phyloP scores from a whole-genome alignment of 345 rosid species.

The Lepidium sativum region DNA sequence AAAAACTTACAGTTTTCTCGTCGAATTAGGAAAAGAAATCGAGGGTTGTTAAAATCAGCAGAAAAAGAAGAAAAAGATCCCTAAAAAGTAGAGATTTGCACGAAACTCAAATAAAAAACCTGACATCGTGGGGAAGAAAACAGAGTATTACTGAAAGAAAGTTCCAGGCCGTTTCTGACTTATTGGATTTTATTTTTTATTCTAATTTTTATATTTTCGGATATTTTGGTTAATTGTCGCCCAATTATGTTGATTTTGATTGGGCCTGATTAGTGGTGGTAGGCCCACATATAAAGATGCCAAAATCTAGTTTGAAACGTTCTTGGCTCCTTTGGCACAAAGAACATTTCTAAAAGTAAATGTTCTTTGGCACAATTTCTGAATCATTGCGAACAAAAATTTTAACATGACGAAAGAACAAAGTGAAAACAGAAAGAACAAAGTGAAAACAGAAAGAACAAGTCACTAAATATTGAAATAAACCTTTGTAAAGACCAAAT shows the following conservation, averaged over 20 bases:
- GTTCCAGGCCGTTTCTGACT: neutral
- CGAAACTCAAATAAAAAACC: slow-evolving; percentile 10
- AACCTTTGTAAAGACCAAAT: too few relatives aligned
- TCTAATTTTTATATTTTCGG: neutral
- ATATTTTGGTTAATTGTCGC: neutral
- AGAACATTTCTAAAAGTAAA: too few relatives aligned
- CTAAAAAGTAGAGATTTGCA: slow-evolving; percentile 13
- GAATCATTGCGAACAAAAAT: too few relatives aligned
- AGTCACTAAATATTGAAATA: too few relatives aligned
- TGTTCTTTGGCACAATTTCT: too few relatives aligned
- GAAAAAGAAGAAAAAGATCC: neutral
- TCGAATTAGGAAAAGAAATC: too few relatives aligned
- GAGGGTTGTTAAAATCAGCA: neutral
- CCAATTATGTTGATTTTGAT: neutral
- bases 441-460: too few relatives aligned
- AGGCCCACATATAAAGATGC: neutral
- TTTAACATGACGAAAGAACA: too few relatives aligned
- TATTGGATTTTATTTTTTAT: neutral
- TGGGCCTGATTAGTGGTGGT: too few relatives aligned
- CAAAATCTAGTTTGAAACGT: neutral
- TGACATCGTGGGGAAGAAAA: slow-evolving; percentile 4
- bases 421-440: too few relatives aligned
- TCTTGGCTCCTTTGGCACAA: too few relatives aligned
- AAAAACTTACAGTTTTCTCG: neutral
- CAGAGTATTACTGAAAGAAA: slow-evolving; percentile 6